These are phyloP conservation scores for Dendrobium huoshanense DNA, from an alignment of 106 monocot genomes.

Conservation along the genomic window DNA sequence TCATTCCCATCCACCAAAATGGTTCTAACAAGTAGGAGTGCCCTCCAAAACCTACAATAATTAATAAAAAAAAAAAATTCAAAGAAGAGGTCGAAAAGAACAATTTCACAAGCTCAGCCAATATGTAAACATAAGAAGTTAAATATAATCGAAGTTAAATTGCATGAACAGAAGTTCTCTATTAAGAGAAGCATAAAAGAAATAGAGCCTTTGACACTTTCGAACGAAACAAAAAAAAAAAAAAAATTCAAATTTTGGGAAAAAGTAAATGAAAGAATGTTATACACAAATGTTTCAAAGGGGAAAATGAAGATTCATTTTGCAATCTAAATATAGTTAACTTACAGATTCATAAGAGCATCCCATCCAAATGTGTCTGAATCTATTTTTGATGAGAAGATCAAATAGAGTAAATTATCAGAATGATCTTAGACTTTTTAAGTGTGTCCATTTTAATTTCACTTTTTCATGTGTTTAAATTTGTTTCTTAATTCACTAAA, in stretches of 20 bases:
- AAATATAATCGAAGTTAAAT: background rate
- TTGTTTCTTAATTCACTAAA: too few relatives aligned
- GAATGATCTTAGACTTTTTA: too few relatives aligned
- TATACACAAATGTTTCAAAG: background rate
- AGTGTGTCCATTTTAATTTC: too few relatives aligned
- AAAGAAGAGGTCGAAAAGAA: background rate
- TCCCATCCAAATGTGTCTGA: background rate
- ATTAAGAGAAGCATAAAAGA: background rate
- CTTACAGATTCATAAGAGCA: background rate
- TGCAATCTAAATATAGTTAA: background rate
- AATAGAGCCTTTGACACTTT: background rate
- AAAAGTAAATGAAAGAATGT: background rate
- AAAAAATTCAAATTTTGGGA: background rate
- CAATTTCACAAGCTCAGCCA: background rate
- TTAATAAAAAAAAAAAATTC: background rate
- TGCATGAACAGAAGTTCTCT: background rate
- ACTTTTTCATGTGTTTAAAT: too few relatives aligned
- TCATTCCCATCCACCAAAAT: constrained; percentile 81
- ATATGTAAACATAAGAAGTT: background rate
- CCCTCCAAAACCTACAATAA: constrained; percentile 54
- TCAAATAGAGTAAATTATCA: background rate
- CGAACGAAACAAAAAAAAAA: background rate
- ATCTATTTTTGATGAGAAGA: background rate
- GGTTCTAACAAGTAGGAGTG: constrained; percentile 66
- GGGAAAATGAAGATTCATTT: background rate